phyloP scores from a whole-genome alignment of 768 basidiomycete genomes.

The Leccinum variicolor region DNA sequence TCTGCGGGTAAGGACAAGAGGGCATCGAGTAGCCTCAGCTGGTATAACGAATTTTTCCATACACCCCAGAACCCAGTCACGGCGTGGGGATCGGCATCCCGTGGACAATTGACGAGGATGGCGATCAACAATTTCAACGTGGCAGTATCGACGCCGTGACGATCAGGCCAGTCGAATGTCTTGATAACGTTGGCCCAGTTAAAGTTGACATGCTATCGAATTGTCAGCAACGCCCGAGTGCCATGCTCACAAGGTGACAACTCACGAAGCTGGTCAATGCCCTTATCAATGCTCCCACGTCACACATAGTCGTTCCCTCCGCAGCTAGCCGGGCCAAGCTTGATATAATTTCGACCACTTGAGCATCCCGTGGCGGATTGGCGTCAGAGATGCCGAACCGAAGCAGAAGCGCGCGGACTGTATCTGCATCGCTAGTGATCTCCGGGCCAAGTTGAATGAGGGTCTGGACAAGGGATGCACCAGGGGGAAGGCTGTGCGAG shows the following conservation, averaged over 20 bases:
- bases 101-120: conserved; percentile 78
- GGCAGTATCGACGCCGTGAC: conserved; percentile 84
- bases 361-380: conserved; percentile 66
- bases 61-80: conserved; percentile 82
- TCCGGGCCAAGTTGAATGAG: conserved; percentile 79
- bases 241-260: conserved; percentile 14
- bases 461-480: conserved; percentile 69
- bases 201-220: conserved; percentile 54
- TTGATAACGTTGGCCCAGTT: conserved; percentile 83
- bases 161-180: conserved; percentile 81
- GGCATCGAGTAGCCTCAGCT: conserved; percentile 84
- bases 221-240: conserved; percentile 7
- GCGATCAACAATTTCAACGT: conserved; percentile 87
- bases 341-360: conserved; percentile 70
- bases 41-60: conserved; percentile 85
- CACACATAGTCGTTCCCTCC: conserved; percentile 71
- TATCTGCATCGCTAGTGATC: conserved; percentile 70
- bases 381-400: conserved; percentile 74
- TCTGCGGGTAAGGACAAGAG: conserved; percentile 86
- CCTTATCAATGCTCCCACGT: conserved; percentile 70
- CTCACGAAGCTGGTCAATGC: conserved; percentile 73
- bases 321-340: conserved; percentile 64
- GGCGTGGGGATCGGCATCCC: conserved; percentile 72
- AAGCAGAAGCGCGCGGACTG: conserved; percentile 62
- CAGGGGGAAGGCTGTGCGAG: conserved; percentile 54